Percentiles rank a stretch among this genome's conserved stretches.
These are phyloP conservation scores for Phlebiopsis flavidoalba DNA, from an alignment of 768 basidiomycete species.

Conservation along the genomic window DNA sequence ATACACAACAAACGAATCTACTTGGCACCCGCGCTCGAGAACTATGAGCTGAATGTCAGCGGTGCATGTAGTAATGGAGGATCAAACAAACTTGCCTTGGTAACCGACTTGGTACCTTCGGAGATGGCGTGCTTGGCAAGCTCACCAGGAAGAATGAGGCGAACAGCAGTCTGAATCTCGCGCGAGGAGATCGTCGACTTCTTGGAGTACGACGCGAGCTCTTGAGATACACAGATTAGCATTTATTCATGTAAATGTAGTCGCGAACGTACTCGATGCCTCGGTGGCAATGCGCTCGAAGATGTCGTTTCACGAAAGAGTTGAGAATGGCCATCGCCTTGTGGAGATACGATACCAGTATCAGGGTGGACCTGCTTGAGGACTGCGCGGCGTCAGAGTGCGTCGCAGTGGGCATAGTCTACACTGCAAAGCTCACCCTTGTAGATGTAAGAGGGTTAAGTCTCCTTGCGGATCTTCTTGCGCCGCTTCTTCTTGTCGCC, in stretches of 20 bases:
- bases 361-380: constrained; percentile 98
- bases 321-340: constrained; percentile 97
- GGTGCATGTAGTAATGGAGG: neutral
- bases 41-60: constrained; percentile 32
- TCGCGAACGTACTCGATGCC: constrained; percentile 65
- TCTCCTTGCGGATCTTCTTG: constrained; percentile 84
- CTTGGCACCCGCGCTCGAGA: constrained; percentile 70
- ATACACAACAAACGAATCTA: constrained; percentile 25
- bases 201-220: constrained; percentile 96
- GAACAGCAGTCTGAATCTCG: constrained; percentile 96
- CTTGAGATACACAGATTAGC: constrained; percentile 33
- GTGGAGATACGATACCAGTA: constrained; percentile 98
- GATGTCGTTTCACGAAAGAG: constrained; percentile 94
- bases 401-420: neutral
- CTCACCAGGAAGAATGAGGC: constrained; percentile 94
- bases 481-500: constrained; percentile 82
- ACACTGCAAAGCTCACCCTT: constrained; percentile 47
- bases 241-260: neutral
- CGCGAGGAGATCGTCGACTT: constrained; percentile 98
- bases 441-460: constrained; percentile 91
- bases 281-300: constrained; percentile 92
- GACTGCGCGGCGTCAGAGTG: constrained; percentile 41
- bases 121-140: constrained; percentile 93
- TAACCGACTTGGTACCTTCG: constrained; percentile 91
- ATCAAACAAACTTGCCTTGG: constrained; percentile 46